Base-by-base conservation (phyloP, 805 yeast species). In the Cyberlindnera euphorbiiphila region DNA sequence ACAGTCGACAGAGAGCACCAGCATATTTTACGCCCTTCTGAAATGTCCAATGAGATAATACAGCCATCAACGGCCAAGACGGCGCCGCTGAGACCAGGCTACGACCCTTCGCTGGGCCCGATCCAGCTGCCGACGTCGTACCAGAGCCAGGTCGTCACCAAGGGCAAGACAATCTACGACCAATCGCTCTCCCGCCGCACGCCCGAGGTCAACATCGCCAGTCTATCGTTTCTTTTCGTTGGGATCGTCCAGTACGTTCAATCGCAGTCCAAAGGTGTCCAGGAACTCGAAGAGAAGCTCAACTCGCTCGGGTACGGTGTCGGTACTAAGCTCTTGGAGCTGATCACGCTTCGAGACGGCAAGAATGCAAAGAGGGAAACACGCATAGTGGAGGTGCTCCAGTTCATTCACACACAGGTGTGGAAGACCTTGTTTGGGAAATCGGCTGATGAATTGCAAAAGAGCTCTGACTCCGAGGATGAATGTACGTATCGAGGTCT, bases 391-490 rank as follows among this genome's bases (percentile, higher is more conserved):
- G 86, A 84, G 29, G 71, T 81, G 9, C 60, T 82, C 37, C 87
- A 81, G 54, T 84, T 81, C 52, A 76, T 87, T 6, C 84, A 83
- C 47, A 72, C 84, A 0, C 69, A 74, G 3, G 69, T 87, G 13
- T 87, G 95, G 95, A 72, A 68, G 42, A 64, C 78, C 4, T 57
- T 85, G 10, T 87, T 87, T 62, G 91, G 88, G 7, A 73, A 71
- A 47, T 64, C 75, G 0, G 84, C 95, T 14, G 88, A 85, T 52
- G 83, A 78, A 23, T 60, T 87, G 37, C 93, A 87, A 48, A 78
- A 79, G 54, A 72, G 81, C 4, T 84, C 83, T 32, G 81, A 77
- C 31, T 65, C 72, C 25, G 84, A 81, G 19, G 74, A 76, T 38
- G 78, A 75, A 41, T 80, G 52, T 35, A 46, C 45, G 59, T 43